Evolutionary conservation across 2,329 filamentous ascomycete genomes (phyloP).

Genomic region (Botrytis elliptica): DNA sequence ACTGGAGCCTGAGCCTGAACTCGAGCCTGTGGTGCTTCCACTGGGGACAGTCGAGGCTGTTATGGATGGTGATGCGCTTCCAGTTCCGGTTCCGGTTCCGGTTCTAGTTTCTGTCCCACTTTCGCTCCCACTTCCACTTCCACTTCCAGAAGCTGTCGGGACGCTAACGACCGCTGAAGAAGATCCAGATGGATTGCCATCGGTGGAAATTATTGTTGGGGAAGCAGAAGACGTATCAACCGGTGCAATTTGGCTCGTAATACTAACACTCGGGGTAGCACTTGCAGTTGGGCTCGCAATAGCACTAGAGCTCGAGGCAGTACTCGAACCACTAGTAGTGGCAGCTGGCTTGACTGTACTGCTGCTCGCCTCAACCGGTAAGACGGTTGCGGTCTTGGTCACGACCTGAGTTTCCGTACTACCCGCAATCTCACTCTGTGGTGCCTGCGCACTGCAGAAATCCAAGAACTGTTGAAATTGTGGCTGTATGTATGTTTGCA

Average conservation of each 20-base stretch:
- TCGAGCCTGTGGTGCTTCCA: neutral
- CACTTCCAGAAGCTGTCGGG: neutral
- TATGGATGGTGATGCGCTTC: neutral
- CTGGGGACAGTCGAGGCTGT: neutral
- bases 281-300: neutral
- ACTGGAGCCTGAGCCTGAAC: neutral
- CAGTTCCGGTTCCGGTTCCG: too few relatives aligned
- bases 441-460: constrained; percentile 30
- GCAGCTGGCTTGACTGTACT: neutral
- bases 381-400: neutral
- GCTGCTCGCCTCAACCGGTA: constrained; percentile 5
- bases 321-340: neutral
- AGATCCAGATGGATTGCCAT: neutral
- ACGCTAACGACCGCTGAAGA: neutral
- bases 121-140: too few relatives aligned
- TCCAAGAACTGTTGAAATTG: constrained; percentile 32
- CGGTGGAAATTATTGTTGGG: neutral
- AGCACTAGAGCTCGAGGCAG: neutral
- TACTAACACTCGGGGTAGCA: constrained; percentile 1
- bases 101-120: neutral
- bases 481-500: constrained; percentile 27
- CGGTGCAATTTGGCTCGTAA: constrained; percentile 8
- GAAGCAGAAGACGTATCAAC: neutral
- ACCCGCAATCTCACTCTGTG: constrained; percentile 22
- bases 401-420: constrained; percentile 20